Conservation (phyloP, 108 stramenopile genomes). For the Bacterosira constricta region DNA sequence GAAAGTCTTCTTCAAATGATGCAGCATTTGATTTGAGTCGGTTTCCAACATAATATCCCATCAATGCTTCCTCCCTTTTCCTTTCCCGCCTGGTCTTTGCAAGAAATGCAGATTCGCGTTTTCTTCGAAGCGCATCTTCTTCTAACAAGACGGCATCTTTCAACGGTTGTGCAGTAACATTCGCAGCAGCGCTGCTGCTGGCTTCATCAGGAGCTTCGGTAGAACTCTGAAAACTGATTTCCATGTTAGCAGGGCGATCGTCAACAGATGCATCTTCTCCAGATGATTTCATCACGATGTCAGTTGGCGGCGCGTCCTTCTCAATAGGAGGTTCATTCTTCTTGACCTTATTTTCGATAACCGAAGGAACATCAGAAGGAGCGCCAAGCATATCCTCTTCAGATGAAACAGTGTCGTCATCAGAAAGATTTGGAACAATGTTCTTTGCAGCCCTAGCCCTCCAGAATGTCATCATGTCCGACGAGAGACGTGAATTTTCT, state of each 20-base stretch:
- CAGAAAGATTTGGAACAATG: slow-evolving; percentile 36
- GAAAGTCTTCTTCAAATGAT: slow-evolving; percentile 77
- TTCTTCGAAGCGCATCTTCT: slow-evolving; percentile 53
- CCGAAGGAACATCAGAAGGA: slow-evolving; percentile 8
- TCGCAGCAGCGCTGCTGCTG: slow-evolving; percentile 8
- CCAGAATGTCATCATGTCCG: slow-evolving; percentile 32
- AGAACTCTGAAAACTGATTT: slow-evolving; percentile 22
- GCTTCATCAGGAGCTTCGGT: slow-evolving; percentile 22
- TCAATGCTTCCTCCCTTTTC: slow-evolving; percentile 70
- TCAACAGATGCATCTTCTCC: slow-evolving; percentile 15
- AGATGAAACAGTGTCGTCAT: slow-evolving; percentile 31
- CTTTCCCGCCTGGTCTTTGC: slow-evolving; percentile 68
- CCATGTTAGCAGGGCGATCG: neutral
- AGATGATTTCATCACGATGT: slow-evolving; percentile 4
- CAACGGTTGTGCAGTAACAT: slow-evolving; percentile 23
- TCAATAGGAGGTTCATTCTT: neutral
- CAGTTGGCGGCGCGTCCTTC: neutral
- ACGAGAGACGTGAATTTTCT: slow-evolving; percentile 15
- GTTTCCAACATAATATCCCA: slow-evolving; percentile 69
- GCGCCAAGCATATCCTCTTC: neutral
- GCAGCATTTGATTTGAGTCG: slow-evolving; percentile 70
- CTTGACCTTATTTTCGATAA: neutral
- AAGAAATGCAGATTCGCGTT: slow-evolving; percentile 42
- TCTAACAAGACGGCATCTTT: slow-evolving; percentile 40
- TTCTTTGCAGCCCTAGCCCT: slow-evolving; percentile 37